Base-by-base conservation (phyloP, 345 rosid genomes). In the Citrus inodora region DNA sequence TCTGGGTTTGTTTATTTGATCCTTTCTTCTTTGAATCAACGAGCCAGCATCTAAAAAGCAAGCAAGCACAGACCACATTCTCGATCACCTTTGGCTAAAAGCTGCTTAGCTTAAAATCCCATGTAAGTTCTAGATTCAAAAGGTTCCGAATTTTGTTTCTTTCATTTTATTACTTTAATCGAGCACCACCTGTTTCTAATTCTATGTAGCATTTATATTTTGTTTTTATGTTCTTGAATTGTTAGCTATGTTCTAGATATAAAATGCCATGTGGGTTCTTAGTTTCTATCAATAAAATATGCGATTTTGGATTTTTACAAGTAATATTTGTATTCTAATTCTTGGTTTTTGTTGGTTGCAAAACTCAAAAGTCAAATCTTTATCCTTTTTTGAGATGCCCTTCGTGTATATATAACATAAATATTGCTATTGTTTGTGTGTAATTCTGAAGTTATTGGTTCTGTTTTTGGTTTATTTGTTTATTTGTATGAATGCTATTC, bases 361-460 rank as follows among this genome's bases (percentile, higher is more conserved):
- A 80, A 73, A 75, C 24, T 22, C 65, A 19, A 80, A 48, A 80
- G 32, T 48, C 65, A 27, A 21, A 42, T 67, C 77, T 38, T 55
- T 64, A 27, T 46, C 25, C n/a, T 30, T 76, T 69, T 38, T 19
- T 30, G 28, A 19, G 77, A 40, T 74, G 27, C 70, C 68, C 58
- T 64, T 75, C n/a, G 17, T 3, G 51, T 11, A 46, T 46, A 3
- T 5, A 53, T 53, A 46, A 46, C 51, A 17, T 17, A 28, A 68
- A 62, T 71, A 9, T 40, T 7, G 6, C 4, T 73, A 27, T 70
- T 14, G 35, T 62, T 25, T 19, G 16, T 53, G 9, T 74, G 30
- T 27, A 40, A 27, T 61, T 61, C 35, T 51, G 25, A 58, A 46
- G 53, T 46, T 30, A 2, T n/a, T 61, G 16, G 37, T 65, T 8